phyloP scores from a whole-genome alignment of 805 yeast genomes.

The Blastobotrys americana region DNA sequence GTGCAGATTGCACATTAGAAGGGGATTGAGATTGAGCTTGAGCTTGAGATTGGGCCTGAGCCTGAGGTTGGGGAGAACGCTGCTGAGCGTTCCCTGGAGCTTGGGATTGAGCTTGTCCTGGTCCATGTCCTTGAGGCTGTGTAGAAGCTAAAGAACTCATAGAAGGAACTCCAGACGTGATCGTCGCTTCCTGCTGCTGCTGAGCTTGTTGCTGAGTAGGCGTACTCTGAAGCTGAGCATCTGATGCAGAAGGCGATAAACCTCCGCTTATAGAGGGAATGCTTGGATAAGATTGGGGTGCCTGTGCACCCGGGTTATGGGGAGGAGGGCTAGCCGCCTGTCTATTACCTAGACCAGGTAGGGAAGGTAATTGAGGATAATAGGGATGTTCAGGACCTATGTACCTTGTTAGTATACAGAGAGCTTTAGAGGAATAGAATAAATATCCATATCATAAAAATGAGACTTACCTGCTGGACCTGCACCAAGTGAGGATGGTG shows the following conservation, averaged over 20 bases:
- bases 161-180: no score
- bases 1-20: conserved; percentile 10
- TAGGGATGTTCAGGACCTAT: conserved; percentile 15
- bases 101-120: conserved; percentile 11
- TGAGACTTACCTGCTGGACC: conserved; percentile 14
- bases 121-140: no score
- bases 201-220: conserved; percentile 1
- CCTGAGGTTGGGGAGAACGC: conserved; percentile 8
- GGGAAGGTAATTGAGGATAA: conserved; percentile 24
- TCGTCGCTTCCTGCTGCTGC: conserved; percentile 20
- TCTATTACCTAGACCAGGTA: conserved; percentile 13
- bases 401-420: conserved; percentile 23
- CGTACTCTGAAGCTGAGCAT: conserved; percentile 9
- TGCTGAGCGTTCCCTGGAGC: conserved; percentile 10
- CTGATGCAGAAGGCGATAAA: background rate
- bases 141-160: no score
- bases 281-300: conserved; percentile 10
- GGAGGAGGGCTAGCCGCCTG: conserved; percentile 7
- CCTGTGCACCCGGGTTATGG: conserved; percentile 9
- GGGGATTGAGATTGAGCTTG: conserved; percentile 11
- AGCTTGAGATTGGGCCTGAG: conserved; percentile 3
- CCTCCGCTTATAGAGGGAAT: background rate
- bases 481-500: conserved; percentile 26
- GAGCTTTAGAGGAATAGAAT: conserved; percentile 8
- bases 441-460: no score